These are phyloP conservation scores for Parasitella parasitica DNA, from an alignment of 371 early-diverging fungal genomes.

Conservation along the genomic window DNA sequence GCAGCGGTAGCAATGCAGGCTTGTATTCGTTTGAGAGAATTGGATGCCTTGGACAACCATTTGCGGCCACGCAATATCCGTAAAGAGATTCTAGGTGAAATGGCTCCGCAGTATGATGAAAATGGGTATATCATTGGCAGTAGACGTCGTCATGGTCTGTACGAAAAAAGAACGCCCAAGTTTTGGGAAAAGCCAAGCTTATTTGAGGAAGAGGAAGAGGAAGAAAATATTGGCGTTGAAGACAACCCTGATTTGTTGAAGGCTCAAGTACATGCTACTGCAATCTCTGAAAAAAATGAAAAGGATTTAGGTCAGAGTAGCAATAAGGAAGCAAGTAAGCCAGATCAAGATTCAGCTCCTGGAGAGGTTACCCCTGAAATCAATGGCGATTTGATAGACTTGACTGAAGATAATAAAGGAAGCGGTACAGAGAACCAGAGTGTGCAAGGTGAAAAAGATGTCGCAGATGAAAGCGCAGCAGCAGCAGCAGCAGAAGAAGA, in stretches of 20 bases:
- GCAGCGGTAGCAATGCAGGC: conserved; percentile 72
- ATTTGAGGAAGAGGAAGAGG: conserved; percentile 21
- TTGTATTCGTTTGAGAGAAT: conserved; percentile 61
- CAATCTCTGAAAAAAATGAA: background rate
- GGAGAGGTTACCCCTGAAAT: background rate
- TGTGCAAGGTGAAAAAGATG: too few relatives aligned
- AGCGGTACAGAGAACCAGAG: background rate
- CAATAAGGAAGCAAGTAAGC: background rate
- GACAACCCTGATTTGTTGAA: conserved; percentile 19
- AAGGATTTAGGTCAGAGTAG: background rate
- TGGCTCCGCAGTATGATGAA: conserved; percentile 39
- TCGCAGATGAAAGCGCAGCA: background rate
- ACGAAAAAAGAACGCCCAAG: conserved; percentile 41
- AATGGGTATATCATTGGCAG: conserved; percentile 53
- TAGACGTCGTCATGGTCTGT: conserved; percentile 38
- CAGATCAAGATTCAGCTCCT: background rate
- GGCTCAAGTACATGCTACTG: conserved; percentile 4
- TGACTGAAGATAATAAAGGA: background rate
- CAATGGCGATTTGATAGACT: background rate
- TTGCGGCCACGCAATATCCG: conserved; percentile 56
- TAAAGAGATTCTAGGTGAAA: conserved; percentile 42
- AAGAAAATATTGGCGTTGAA: conserved; percentile 6
- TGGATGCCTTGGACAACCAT: conserved; percentile 74
- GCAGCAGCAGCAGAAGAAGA: background rate
- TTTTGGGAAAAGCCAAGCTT: conserved; percentile 35